phyloP scores from a whole-genome alignment of 2,329 filamentous ascomycete genomes.

The Fusarium sacchari region DNA sequence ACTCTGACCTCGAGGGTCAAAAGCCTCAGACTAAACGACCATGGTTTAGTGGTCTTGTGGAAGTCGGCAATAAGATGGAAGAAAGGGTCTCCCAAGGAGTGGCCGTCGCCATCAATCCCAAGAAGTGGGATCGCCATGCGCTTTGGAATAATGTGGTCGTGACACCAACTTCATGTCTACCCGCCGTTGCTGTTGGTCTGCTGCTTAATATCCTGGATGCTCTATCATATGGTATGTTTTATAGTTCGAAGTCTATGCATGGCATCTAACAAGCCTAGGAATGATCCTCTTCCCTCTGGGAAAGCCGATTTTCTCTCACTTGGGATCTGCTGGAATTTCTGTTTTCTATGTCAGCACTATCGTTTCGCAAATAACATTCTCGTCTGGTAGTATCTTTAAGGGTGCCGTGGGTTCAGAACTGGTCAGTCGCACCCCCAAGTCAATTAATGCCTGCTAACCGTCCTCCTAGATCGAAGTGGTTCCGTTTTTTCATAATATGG shows the following conservation, averaged over 20 bases:
- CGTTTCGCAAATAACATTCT: constrained; percentile 90
- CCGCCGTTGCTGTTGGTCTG: constrained; percentile 87
- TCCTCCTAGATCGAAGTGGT: constrained; percentile 87
- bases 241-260: background rate
- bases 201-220: constrained; percentile 94
- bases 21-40: constrained; percentile 49
- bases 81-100: constrained; percentile 45
- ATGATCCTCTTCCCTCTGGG: constrained; percentile 97
- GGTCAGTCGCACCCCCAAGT: constrained; percentile 57
- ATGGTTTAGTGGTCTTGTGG: constrained; percentile 50
- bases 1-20: constrained; percentile 62
- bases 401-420: constrained; percentile 95
- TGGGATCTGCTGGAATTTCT: constrained; percentile 93
- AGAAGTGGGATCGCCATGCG: constrained; percentile 74
- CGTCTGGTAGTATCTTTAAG: constrained; percentile 85
- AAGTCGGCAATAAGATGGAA: constrained; percentile 48
- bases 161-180: constrained; percentile 76
- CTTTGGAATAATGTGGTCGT: constrained; percentile 73
- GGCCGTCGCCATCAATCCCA: constrained; percentile 65
- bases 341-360: constrained; percentile 99
- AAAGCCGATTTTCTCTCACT: constrained; percentile 81
- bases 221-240: constrained; percentile 80
- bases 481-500: constrained; percentile 99
- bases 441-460: constrained; percentile 1
- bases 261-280: constrained; percentile 55